Conservation (phyloP, 148 eudicot genomes). For the Hydrangea macrophylla region DNA sequence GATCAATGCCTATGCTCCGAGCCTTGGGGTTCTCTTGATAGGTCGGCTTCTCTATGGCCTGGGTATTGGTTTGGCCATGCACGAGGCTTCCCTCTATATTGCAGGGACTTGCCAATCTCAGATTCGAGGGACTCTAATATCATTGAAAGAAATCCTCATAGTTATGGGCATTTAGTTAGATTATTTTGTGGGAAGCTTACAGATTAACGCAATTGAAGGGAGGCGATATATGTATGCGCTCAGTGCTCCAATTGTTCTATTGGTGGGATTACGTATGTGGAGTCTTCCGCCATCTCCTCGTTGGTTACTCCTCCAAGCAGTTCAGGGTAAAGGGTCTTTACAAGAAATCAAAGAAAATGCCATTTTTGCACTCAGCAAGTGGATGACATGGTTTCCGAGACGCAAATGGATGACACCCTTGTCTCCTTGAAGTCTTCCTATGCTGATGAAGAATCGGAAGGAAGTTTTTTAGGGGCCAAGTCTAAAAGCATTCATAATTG, state of each 20-base stretch:
- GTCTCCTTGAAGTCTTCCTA: slow-evolving; percentile 68
- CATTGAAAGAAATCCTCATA: slow-evolving; percentile 80
- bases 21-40: no score
- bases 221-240: no score
- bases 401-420: slow-evolving; percentile 75
- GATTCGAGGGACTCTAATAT: slow-evolving; percentile 91
- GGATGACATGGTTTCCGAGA: no score
- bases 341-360: slow-evolving; percentile 76
- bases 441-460: slow-evolving; percentile 65
- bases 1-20: no score
- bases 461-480: slow-evolving; percentile 78
- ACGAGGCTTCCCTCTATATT: no score
- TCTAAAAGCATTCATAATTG: slow-evolving; percentile 85
- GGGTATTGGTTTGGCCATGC: slow-evolving; percentile 99
- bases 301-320: slow-evolving; percentile 90
- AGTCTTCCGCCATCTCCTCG: slow-evolving; percentile 89
- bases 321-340: slow-evolving; percentile 70
- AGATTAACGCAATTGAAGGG: slow-evolving; percentile 75
- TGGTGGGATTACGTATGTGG: slow-evolving; percentile 89
- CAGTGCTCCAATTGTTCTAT: no score
- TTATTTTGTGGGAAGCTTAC: slow-evolving; percentile 74
- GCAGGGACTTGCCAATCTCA: slow-evolving; percentile 97
- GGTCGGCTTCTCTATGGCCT: slow-evolving; percentile 86
- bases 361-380: slow-evolving; percentile 52
- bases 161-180: slow-evolving; percentile 92